A percentile compares a stretch with the other conserved stretches of the same genome.
Evolutionary conservation across 148 eudicot genomes (phyloP).

Genomic region (Rhododendron mucronatum): DNA sequence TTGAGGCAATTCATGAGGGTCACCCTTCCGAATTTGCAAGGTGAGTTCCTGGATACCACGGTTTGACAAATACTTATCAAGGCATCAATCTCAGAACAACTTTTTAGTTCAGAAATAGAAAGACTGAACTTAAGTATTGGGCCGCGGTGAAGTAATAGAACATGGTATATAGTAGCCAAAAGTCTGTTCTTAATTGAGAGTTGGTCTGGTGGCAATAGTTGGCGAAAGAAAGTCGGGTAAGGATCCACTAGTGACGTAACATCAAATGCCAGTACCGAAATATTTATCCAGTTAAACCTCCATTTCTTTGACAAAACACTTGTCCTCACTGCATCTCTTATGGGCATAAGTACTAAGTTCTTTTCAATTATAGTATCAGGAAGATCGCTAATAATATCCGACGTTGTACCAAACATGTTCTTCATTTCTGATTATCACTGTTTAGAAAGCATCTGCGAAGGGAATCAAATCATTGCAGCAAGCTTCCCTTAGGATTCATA

Average conservation of each 20-base stretch:
- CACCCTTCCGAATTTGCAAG: background rate
- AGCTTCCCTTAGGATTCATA: background rate
- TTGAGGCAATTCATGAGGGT: background rate
- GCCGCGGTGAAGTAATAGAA: background rate
- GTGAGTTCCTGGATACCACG: background rate
- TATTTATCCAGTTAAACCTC: background rate
- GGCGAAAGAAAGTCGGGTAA: too few relatives aligned
- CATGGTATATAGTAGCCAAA: background rate
- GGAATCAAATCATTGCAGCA: background rate
- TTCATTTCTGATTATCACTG: background rate
- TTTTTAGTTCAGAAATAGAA: background rate
- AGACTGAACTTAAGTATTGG: background rate
- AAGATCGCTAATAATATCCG: background rate
- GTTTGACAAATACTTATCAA: background rate
- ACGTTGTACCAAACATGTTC: background rate
- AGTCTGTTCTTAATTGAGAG: background rate
- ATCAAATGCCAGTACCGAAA: conserved; percentile 3
- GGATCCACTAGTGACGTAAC: too few relatives aligned
- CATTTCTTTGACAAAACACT: background rate
- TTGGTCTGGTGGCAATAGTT: background rate
- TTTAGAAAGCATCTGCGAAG: background rate
- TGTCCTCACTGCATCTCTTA: conserved; percentile 4
- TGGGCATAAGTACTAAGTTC: background rate
- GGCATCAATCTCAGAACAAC: background rate
- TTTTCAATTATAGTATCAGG: background rate